Base-by-base conservation (phyloP, 768 basidiomycete genomes). In the Favolaschia claudopus region DNA sequence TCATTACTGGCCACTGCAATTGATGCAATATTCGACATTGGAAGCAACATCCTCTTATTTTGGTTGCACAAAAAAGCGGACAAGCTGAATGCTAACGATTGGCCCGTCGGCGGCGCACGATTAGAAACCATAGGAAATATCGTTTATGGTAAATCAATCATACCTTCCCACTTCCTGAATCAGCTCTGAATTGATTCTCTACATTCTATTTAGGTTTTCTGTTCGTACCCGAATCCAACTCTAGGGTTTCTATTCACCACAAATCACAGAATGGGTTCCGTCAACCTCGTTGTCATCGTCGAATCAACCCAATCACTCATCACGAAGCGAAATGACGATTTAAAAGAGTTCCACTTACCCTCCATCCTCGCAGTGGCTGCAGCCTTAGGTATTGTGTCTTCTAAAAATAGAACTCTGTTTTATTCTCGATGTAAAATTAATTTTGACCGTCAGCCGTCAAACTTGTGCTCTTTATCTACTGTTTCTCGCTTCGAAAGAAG, bases 21-120 rank as follows among this genome's bases (percentile, higher is more conserved):
- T 68, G 96, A 99, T 70, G 88, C 95, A 13, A 79, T 92, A 15
- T 93, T 89, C 68, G 94, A 95, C 70, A 81, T 92, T 61, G 89
- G 89, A 40, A 92, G 91, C 69, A 95, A 93, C 66, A 71, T 93
- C 40, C 77, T 95, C n/a, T 80, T 95, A 3, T 90, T 87, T 64
- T 88, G 84, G 81, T 77, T 96, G 3, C 89, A 99, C 74, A 79
- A 79, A 64, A 89, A 93, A 66, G 88, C 93, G 1, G 74, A 67
- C 12, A 80, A 66, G 31, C 81, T 96, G 60, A 95, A 97, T 68
- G 64, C 78, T 38, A 93, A 89, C 72, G 91, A 91, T 64, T 98
- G 94, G 95, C 95, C 96, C 27, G 90, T 94, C 4, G 89, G 95
- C 45, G 95, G 95, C 33, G 86, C 91, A n/a, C 84, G 94, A 43